phyloP scores from a whole-genome alignment of 2,329 filamentous ascomycete species.

The Fusarium heterosporum region DNA sequence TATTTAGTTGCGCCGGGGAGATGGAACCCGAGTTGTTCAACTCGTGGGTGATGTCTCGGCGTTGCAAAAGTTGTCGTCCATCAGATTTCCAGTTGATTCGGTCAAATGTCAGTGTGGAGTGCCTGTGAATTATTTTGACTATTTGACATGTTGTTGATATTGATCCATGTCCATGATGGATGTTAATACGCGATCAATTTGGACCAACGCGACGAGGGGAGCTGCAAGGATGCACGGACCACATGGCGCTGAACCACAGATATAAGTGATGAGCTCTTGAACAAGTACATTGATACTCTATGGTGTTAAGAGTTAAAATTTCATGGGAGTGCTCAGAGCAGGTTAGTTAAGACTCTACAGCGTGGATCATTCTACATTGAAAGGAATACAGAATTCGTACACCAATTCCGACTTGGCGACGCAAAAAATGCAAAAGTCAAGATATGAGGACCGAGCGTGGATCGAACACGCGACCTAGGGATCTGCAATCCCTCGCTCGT shows the following conservation, averaged over 20 bases:
- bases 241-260: neutral
- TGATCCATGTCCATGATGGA: slow-evolving; percentile 38
- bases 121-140: neutral
- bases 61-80: neutral
- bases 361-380: slow-evolving; percentile 20
- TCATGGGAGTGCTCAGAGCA: too few relatives aligned
- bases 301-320: too few relatives aligned
- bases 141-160: slow-evolving; percentile 23
- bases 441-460: slow-evolving; percentile 38
- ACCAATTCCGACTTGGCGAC: slow-evolving; percentile 48
- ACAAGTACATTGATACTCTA: neutral
- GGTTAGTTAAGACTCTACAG: slow-evolving; percentile 26
- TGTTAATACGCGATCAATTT: slow-evolving; percentile 33
- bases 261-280: neutral
- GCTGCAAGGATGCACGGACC: slow-evolving; percentile 24
- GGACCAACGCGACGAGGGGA: slow-evolving; percentile 27
- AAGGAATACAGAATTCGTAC: slow-evolving; percentile 46
- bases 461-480: slow-evolving; percentile 45
- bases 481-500: slow-evolving; percentile 45
- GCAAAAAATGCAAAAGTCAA: slow-evolving; percentile 18
- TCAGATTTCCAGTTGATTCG: neutral
- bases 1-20: slow-evolving; percentile 23
- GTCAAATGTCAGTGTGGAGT: neutral
- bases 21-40: slow-evolving; percentile 1
- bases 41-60: neutral